phyloP scores from a whole-genome alignment of 108 stramenopile genomes.

The Nitzschia sp. region DNA sequence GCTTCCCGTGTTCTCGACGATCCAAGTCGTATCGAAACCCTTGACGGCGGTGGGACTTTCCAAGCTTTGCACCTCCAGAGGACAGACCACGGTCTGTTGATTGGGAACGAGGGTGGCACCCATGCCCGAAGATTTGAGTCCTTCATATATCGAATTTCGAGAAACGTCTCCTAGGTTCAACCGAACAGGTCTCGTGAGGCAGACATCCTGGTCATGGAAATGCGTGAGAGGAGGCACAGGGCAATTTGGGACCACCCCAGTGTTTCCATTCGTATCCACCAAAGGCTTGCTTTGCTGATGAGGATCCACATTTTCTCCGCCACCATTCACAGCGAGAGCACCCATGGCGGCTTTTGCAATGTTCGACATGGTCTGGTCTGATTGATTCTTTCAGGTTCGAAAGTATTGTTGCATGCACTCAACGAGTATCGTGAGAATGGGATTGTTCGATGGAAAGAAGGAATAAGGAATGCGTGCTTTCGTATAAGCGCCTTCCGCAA shows the following conservation, averaged over 20 bases:
- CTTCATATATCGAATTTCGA: constrained; percentile 17
- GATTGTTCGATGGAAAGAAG: no score
- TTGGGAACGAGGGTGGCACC: constrained; percentile 46
- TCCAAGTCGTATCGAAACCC: constrained; percentile 54
- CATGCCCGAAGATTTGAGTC: constrained; percentile 8
- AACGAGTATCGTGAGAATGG: no score
- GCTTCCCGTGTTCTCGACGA: constrained; percentile 48
- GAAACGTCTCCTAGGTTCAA: not conserved
- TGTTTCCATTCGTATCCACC: constrained; percentile 6
- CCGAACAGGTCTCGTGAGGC: constrained; percentile 15
- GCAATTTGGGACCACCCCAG: constrained; percentile 4
- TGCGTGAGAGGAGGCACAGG: constrained; percentile 14
- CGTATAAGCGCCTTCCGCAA: no score
- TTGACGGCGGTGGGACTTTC: constrained; percentile 25
- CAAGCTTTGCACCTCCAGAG: constrained; percentile 27
- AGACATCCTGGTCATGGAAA: constrained; percentile 25
- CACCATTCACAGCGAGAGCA: constrained; percentile 26
- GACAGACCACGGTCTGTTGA: constrained; percentile 41
- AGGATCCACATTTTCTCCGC: constrained; percentile 5
- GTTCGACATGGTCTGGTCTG: constrained; percentile 6
- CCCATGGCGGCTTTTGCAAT: constrained; percentile 28
- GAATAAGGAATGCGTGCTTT: no score
- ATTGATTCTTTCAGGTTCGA: not conserved
- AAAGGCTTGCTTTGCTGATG: not conserved
- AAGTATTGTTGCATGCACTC: no score